Evolutionary conservation across 768 basidiomycete species (phyloP), one percentile per base, ranked within the genome.

Genomic region (Boletus edulis): DNA sequence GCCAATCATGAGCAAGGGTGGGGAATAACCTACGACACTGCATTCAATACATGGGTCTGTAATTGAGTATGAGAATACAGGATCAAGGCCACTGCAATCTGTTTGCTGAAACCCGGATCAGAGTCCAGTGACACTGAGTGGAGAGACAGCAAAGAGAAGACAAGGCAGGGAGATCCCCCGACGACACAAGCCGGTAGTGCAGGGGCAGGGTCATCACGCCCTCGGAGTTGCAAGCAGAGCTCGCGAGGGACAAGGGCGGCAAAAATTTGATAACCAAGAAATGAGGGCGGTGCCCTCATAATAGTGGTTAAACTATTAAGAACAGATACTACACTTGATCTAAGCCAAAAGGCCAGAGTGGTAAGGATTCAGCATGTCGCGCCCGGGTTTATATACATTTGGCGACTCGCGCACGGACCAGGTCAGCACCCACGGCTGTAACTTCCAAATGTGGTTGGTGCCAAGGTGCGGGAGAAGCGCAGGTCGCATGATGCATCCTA

Each of bases 281-380:
- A 77, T 73, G 72, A 71, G 71, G 66, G 76, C 79, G 72, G 73
- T 80, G 79, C 76, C 73, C 68, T 69, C 76, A 78, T 80, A 79
- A 80, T 78, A 81, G 79, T 78, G 78, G 79, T 70, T 81, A 71
- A 60, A 74, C 79, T 83, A 76, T 77, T 76, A 81, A 83, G 80
- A 83, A 83, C 81, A 83, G 82, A 83, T 84, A 83, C 83, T 84
- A 83, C 83, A 83, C 83, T 83, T 84, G 82, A 83, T 84, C 82
- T 83, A 82, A 83, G 81, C 82, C 82, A 82, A 80, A 78, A 81
- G 81, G 80, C 79, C 80, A 67, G 58, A 60, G 56, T 62, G 59
- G 60, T 58, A 54, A 60, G 48, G 60, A 56, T 46, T 20, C 41
- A 12, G 0, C 75, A 0, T 14, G 31, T 55, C 47, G 10, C n/a